Base-by-base conservation (phyloP, 805 yeast species). In the Saturnispora saitoi region DNA sequence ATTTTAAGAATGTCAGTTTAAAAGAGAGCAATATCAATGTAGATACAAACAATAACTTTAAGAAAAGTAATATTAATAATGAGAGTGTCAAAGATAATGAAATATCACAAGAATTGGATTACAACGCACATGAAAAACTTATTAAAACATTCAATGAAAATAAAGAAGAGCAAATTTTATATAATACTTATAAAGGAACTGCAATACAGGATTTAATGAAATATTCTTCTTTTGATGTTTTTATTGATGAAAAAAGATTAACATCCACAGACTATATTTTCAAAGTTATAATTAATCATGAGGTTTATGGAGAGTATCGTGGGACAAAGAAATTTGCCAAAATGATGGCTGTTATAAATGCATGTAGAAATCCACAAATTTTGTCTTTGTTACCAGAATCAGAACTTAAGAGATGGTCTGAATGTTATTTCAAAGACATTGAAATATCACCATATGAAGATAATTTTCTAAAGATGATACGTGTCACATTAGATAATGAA, bases 301-400 rank as follows among this genome's bases (percentile, higher is more conserved):
- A 24, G 22, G 11, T 40, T 31, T 40, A 22, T 10, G 31, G 40
- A 22, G 44, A 40, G 28, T 32, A 40, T 32, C 26, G 44, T n/a
- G 44, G 34, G 10, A 46, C 39, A 20, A 46, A 46, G 44, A 46
- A 46, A 29, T 39, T 30, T n/a, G 36, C 48, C 11, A 46, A 40
- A 32, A 46, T 39, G 15, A 38, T 46, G 41, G 48, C 48, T 17
- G 48, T 43, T 31, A 32, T 46, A 15, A 15, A 28, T 32, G 48
- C 48, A 24, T 46, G 44, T 24, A 26, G 17, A n/a, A 46, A 46
- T 15, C 10, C 12, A 17, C 38, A 40, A n/a, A 32, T 45, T 6
- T 29, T 45, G 15, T 8, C 42, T 7, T 37, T 37, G 6, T 12
- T 45, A 15, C 15, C 30, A 9, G 10, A 11, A 2, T 7, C 17